Evolutionary conservation across 768 basidiomycete genomes (phyloP).

Genomic region (Kwoniella mangroviensis): DNA sequence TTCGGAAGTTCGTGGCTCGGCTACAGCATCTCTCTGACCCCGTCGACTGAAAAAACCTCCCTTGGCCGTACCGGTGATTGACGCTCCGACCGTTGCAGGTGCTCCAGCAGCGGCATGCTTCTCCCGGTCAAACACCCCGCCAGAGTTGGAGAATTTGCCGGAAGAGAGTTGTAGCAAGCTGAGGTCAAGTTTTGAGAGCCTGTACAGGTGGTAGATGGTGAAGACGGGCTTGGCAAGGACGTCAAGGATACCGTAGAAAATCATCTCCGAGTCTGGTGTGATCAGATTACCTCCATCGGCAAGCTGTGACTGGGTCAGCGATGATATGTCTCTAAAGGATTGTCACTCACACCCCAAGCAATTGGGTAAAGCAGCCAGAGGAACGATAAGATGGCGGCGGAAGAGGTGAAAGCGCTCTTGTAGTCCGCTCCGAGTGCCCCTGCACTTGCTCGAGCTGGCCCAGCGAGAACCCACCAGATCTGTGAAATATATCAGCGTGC

Average conservation of each 20-base stretch:
- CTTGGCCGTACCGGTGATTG: conserved; percentile 17
- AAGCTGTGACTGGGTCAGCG: conserved; percentile 10
- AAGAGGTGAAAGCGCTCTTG: conserved; percentile 52
- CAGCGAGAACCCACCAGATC: conserved; percentile 61
- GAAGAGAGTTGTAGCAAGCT: conserved; percentile 53
- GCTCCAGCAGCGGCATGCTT: conserved; percentile 31
- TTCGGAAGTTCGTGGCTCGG: conserved; percentile 18
- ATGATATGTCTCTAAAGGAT: background rate
- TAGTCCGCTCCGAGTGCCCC: conserved; percentile 48
- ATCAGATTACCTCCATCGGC: conserved; percentile 65
- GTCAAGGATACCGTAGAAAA: conserved; percentile 64
- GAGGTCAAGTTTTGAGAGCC: conserved; percentile 56
- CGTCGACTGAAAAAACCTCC: conserved; percentile 37
- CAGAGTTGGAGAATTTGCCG: conserved; percentile 53
- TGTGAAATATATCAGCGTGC: background rate
- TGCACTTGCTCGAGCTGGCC: conserved; percentile 48
- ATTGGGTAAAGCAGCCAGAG: conserved; percentile 67
- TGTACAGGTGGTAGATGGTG: conserved; percentile 52
- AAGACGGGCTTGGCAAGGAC: conserved; percentile 59
- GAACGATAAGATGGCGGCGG: conserved; percentile 63
- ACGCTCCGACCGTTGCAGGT: conserved; percentile 21
- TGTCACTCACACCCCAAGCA: conserved; percentile 65
- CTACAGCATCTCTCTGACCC: conserved; percentile 33
- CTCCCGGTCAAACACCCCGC: conserved; percentile 40
- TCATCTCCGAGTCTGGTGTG: conserved; percentile 64